Percentiles rank a stretch among this genome's conserved stretches.
Conservation (phyloP, 2,329 filamentous ascomycete genomes). For the Didymosphaeria variabile region DNA sequence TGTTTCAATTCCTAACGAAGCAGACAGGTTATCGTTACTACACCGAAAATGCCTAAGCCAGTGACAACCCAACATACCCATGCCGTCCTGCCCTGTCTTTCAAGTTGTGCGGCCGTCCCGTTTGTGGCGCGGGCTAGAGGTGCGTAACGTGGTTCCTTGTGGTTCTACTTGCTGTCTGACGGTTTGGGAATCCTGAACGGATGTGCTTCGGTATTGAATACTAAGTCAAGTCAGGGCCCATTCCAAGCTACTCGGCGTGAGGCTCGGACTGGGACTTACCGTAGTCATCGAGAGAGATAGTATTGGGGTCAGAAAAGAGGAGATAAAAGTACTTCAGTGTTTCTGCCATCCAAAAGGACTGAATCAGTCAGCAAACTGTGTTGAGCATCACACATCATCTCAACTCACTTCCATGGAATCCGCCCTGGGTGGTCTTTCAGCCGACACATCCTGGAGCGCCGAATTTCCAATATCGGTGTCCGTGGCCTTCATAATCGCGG, state of each 20-base stretch:
- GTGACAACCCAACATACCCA: too few relatives aligned
- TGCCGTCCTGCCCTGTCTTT: too few relatives aligned
- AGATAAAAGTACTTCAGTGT: constrained; percentile 62
- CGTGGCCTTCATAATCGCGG: constrained; percentile 54
- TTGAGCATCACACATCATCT: neutral
- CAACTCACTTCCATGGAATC: constrained; percentile 57
- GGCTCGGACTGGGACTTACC: constrained; percentile 11
- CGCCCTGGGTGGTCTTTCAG: constrained; percentile 45
- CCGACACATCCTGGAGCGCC: constrained; percentile 54
- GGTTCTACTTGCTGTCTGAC: constrained; percentile 37
- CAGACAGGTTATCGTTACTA: too few relatives aligned
- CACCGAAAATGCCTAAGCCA: too few relatives aligned
- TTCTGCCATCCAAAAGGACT: constrained; percentile 60
- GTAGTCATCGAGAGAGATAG: constrained; percentile 56
- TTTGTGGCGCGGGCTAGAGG: neutral
- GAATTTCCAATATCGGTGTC: constrained; percentile 58
- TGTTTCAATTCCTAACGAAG: too few relatives aligned
- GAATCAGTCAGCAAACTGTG: constrained; percentile 21
- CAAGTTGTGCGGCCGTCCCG: neutral
- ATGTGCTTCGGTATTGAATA: constrained; percentile 57
- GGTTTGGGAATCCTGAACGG: constrained; percentile 43
- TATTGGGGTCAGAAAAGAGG: constrained; percentile 54
- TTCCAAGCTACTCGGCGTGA: neutral
- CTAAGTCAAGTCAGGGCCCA: constrained; percentile 20
- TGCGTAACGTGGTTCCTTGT: neutral